Percentiles rank a stretch among this genome's conserved stretches.
Evolutionary conservation across 805 yeast species (phyloP).

Genomic region (Schizosaccharomyces lindneri): DNA sequence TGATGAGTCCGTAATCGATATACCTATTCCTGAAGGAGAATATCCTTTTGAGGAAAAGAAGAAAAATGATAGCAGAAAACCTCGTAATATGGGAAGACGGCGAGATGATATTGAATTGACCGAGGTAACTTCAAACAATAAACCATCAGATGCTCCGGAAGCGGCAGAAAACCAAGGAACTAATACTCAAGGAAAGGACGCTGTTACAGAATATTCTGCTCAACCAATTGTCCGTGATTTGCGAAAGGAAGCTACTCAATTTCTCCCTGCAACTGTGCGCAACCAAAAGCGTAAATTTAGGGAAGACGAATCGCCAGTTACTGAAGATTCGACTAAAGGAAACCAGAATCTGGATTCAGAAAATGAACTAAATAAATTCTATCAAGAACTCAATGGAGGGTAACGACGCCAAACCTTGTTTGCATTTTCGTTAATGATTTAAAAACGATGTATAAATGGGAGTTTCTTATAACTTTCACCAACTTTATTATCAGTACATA

Average conservation of each 20-base stretch:
- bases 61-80: background rate
- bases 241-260: constrained; percentile 1
- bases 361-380: background rate
- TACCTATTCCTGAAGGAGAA: background rate
- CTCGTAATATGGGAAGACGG: background rate
- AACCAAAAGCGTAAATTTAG: background rate
- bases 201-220: background rate
- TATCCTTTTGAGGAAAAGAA: background rate
- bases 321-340: too few relatives aligned
- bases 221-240: background rate
- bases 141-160: background rate
- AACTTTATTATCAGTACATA: too few relatives aligned
- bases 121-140: background rate
- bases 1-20: background rate
- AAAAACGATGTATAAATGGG: too few relatives aligned
- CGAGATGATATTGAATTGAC: background rate
- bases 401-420: background rate
- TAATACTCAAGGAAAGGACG: background rate
- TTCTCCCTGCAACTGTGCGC: background rate
- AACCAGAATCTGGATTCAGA: background rate
- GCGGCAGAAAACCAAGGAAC: too few relatives aligned
- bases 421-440: too few relatives aligned
- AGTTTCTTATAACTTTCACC: too few relatives aligned
- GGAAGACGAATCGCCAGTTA: background rate
- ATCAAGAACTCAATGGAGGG: background rate